Evolutionary conservation across 2,329 filamentous ascomycete species (phyloP).

Genomic region (Trichoderma sp.): DNA sequence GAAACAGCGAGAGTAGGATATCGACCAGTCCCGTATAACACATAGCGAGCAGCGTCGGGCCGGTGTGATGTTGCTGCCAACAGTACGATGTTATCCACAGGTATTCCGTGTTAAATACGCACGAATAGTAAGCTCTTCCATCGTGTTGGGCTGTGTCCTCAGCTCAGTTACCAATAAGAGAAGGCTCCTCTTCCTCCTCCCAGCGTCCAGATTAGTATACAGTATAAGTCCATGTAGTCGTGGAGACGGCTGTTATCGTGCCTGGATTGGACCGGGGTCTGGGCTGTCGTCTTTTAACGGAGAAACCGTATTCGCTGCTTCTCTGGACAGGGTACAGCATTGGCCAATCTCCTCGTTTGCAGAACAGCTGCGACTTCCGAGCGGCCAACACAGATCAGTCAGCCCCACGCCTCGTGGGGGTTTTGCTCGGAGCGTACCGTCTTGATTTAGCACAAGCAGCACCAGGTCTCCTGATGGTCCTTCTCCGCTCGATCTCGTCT

Average conservation of each 20-base stretch:
- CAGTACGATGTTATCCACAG: neutral
- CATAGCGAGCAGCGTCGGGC: neutral
- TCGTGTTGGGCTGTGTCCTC: neutral
- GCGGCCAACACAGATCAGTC: conserved; percentile 1
- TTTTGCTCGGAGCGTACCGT: conserved; percentile 5
- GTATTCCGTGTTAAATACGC: neutral
- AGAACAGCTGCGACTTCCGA: conserved; percentile 12
- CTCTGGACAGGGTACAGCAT: neutral
- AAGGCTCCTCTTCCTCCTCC: neutral
- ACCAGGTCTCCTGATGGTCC: neutral
- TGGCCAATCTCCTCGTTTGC: conserved; percentile 11
- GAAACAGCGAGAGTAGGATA: neutral
- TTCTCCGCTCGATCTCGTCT: conserved; percentile 8
- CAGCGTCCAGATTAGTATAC: neutral
- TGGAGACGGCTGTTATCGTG: neutral
- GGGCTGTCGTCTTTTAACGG: conserved; percentile 1
- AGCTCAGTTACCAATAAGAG: neutral
- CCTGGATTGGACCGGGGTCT: conserved; percentile 12
- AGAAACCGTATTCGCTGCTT: conserved; percentile 11
- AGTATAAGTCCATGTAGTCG: neutral
- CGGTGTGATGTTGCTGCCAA: neutral
- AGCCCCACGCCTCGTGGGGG: conserved; percentile 21
- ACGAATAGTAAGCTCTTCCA: neutral
- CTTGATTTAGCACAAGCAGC: neutral
- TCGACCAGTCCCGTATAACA: neutral